These are phyloP conservation scores for Pachyrhizus erosus DNA, from an alignment of 306 rosid genomes.

Conservation along the genomic window DNA sequence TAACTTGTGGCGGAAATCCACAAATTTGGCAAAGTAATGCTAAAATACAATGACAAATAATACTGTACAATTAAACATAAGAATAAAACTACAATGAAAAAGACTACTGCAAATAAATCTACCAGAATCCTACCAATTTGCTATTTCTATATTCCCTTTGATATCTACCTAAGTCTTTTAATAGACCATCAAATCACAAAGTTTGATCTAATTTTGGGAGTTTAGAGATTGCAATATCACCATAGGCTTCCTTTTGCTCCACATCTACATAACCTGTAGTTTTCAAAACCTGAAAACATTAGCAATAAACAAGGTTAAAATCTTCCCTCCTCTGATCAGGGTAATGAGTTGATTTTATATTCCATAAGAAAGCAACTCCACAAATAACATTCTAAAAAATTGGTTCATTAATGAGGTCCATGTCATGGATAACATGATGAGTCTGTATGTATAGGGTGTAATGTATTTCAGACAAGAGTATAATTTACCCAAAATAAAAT, in stretches of 20 bases:
- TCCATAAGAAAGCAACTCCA: conserved; percentile 3
- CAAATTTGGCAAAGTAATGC: conserved; percentile 22
- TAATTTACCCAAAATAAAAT: no score
- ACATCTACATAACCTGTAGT: conserved; percentile 70
- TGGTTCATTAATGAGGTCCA: not conserved
- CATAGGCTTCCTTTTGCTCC: conserved; percentile 65
- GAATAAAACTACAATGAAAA: not conserved
- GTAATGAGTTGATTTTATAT: not conserved
- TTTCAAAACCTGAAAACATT: conserved; percentile 69
- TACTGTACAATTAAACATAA: conserved; percentile 15
- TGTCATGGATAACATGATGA: not conserved
- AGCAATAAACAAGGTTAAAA: conserved; percentile 17
- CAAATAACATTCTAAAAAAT: not conserved
- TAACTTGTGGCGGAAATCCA: conserved; percentile 32
- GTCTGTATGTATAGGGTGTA: not conserved
- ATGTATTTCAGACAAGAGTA: not conserved
- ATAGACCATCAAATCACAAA: conserved; percentile 39
- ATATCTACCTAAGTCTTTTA: not conserved
- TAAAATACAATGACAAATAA: not conserved
- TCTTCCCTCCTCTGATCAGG: conserved; percentile 15
- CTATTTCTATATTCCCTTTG: conserved; percentile 8
- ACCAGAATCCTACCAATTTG: conserved; percentile 26
- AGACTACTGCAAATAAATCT: not conserved
- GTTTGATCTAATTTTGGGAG: conserved; percentile 58
- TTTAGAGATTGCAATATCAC: conserved; percentile 61